Evolutionary conservation across 83 land plant genomes (phyloP), one percentile per base, ranked within the genome.

Genomic region (Diphasiastrum complanatum): DNA sequence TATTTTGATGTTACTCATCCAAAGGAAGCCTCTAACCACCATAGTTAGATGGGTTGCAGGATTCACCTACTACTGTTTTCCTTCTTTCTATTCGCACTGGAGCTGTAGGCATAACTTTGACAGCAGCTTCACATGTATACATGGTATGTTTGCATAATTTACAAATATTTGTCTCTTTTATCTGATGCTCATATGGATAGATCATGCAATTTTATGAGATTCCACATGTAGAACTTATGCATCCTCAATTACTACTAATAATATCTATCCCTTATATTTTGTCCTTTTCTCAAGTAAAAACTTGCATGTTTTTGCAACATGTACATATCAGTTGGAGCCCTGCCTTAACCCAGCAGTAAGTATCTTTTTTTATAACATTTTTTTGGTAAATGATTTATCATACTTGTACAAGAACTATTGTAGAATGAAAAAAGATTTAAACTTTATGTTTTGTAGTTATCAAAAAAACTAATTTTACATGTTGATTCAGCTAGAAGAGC

Each of bases 121-220:
- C 79, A 51, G 79, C 79, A 3, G 79, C 79, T 31, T 75, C 79
- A 45, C 79, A 75, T 56, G 79, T 75, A 24, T 75, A 75, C 58
- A 75, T 75, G 79, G 79, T 75, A 45, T 47, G 63, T 16, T 5
- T 14, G 12, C 22, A 20, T 50, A 14, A 50, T 16, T 14, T 50
- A 57, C 4, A 18, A 57, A 0, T 33, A 16, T 35, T 36, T 35
- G 18, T n/a, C 22, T 57, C 25, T 20, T 5, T 19, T 47, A 20
- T 3, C 14, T 8, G 43, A 8, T 16, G 26, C 4, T 34, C 45
- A 20, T n/a, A 18, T 8, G 14, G 14, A 40, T 33, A 55, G 32
- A 33, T 18, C n/a, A n/a, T n/a, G n/a, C n/a, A n/a, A n/a, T n/a
- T n/a, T n/a, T 47, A 5, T 47, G 51, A 18, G 23, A n/a, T 5